Conservation (phyloP, 1,284 basidiomycete genomes). For the Tetrapyrgos nigripes region DNA sequence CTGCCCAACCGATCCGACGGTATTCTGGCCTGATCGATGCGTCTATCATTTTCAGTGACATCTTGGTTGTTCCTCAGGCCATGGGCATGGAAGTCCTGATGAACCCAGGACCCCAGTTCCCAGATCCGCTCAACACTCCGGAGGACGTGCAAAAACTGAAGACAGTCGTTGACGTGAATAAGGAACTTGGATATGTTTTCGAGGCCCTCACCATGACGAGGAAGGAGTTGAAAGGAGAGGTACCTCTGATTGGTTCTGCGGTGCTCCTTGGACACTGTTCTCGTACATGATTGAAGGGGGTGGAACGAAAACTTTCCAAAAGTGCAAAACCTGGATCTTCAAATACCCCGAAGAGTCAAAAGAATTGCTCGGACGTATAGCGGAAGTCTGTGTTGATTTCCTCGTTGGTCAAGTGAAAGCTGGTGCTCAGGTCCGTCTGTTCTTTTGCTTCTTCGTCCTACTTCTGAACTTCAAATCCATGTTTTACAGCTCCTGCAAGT, state of each 20-base stretch:
- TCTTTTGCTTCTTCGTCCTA: conserved; percentile 11
- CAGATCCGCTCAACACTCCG: conserved; percentile 81
- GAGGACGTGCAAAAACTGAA: conserved; percentile 72
- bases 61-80: conserved; percentile 95
- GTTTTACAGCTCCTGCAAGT: conserved; percentile 83
- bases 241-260: conserved; percentile 94
- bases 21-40: conserved; percentile 89
- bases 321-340: conserved; percentile 93
- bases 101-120: conserved; percentile 91
- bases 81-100: conserved; percentile 95
- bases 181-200: conserved; percentile 90
- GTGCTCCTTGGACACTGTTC: conserved; percentile 97
- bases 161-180: conserved; percentile 74
- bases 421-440: conserved; percentile 81
- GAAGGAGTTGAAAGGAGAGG: conserved; percentile 79
- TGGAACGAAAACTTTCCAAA: conserved; percentile 86
- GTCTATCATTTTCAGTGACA: conserved; percentile 96
- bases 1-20: conserved; percentile 89
- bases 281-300: conserved; percentile 98
- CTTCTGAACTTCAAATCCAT: not conserved
- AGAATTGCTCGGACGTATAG: conserved; percentile 76
- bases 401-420: conserved; percentile 91
- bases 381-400: conserved; percentile 86
- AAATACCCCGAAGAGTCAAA: conserved; percentile 86
- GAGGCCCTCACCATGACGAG: conserved; percentile 88